Percentiles rank a stretch among this genome's conserved stretches.
Conservation (phyloP, 345 rosid genomes). For the Arabis hirsuta region DNA sequence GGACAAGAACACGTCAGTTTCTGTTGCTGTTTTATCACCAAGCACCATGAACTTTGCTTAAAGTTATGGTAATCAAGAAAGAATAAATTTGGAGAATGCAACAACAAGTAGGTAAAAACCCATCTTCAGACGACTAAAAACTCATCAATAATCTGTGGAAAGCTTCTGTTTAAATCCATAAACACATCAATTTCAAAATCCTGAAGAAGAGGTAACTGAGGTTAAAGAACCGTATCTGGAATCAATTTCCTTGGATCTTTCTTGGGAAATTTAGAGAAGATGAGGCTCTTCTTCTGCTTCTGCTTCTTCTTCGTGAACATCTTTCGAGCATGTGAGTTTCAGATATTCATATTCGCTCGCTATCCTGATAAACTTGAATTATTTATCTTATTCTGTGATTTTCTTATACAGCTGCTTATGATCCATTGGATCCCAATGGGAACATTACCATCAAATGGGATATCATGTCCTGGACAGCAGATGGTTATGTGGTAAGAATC, state of each 20-base stretch:
- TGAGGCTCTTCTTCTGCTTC: constrained; percentile 50
- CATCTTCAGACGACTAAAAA: constrained; percentile 24
- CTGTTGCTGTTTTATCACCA: constrained; percentile 40
- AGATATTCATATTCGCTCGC: neutral
- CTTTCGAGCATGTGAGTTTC: constrained; percentile 53
- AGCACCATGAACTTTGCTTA: constrained; percentile 60
- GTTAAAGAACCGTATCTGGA: neutral
- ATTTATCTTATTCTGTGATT: constrained; percentile 11
- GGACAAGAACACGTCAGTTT: constrained; percentile 41
- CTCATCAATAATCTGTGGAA: constrained; percentile 17
- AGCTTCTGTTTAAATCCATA: constrained; percentile 32
- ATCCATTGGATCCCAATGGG: constrained; percentile 89
- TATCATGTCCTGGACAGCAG: constrained; percentile 81
- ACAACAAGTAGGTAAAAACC: constrained; percentile 63
- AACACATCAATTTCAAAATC: constrained; percentile 25
- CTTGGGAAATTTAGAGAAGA: constrained; percentile 29
- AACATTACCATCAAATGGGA: constrained; percentile 92
- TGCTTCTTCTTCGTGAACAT: constrained; percentile 50
- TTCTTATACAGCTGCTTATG: constrained; percentile 72
- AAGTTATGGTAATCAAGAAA: constrained; percentile 54
- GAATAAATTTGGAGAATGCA: constrained; percentile 44
- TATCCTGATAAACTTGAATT: constrained; percentile 16
- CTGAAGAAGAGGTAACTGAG: constrained; percentile 12
- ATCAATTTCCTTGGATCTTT: constrained; percentile 4
- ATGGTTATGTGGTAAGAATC: constrained; percentile 79